Conservation (phyloP, 129 eudicot genomes). For the Helianthus annuus region HanXRQr2.0-SUNRISE NC_035446.2:65181035-65181534, state of each 20-base stretch:
- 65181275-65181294: conserved; percentile 59
- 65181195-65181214: too few relatives aligned
- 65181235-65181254: conserved; percentile 68
- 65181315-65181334: conserved; percentile 21
- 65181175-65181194: too few relatives aligned
- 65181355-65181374: conserved; percentile 46
- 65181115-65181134: too few relatives aligned
- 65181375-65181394: too few relatives aligned
- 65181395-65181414: too few relatives aligned
- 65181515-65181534: not conserved
- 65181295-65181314: conserved; percentile 61
- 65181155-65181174: too few relatives aligned
- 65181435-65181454: too few relatives aligned
- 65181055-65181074: conserved; percentile 63
- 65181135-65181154: conserved; percentile 3
- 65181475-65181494: conserved; percentile 21
- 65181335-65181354: too few relatives aligned
- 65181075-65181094: conserved; percentile 88
- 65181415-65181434: too few relatives aligned
- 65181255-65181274: conserved; percentile 58
- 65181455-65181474: too few relatives aligned
- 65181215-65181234: too few relatives aligned
- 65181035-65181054: conserved; percentile 72
- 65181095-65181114: conserved; percentile 75
- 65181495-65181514: conserved; percentile 24